Conservation (phyloP, 2,329 filamentous ascomycete species). For the Chaetoscypha palmicola region DNA sequence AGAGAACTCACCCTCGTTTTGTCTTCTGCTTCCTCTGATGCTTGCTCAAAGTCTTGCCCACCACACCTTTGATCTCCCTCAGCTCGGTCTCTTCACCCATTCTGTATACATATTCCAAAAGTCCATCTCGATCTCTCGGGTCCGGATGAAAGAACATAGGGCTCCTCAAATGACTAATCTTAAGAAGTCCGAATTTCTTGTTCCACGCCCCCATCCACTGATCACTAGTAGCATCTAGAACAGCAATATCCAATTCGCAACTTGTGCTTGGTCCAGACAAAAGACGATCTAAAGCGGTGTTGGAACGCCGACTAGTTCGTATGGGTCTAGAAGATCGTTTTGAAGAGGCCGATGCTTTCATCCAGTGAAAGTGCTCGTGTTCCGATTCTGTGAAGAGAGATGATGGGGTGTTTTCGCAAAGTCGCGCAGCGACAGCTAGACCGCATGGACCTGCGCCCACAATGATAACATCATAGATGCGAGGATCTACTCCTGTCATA, state of each 20-base stretch:
- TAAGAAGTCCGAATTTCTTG: constrained; percentile 57
- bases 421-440: constrained; percentile 64
- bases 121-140: constrained; percentile 64
- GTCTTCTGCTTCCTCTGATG: constrained; percentile 62
- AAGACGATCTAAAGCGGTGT: constrained; percentile 31
- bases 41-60: constrained; percentile 75
- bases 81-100: constrained; percentile 53
- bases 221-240: constrained; percentile 58
- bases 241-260: constrained; percentile 39
- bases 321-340: constrained; percentile 33
- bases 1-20: constrained; percentile 39
- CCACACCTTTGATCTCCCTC: constrained; percentile 64
- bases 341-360: constrained; percentile 52
- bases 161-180: constrained; percentile 66
- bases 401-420: constrained; percentile 66
- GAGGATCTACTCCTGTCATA: constrained; percentile 8
- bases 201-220: constrained; percentile 69
- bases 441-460: constrained; percentile 69
- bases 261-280: constrained; percentile 14
- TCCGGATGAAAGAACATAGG: constrained; percentile 82
- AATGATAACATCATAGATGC: constrained; percentile 50
- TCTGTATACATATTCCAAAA: constrained; percentile 62
- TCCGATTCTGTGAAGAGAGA: constrained; percentile 80
- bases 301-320: constrained; percentile 29
- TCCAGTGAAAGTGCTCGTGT: constrained; percentile 70